Evolutionary conservation across 768 basidiomycete species (phyloP).

Genomic region (Podaxis sp.): DNA sequence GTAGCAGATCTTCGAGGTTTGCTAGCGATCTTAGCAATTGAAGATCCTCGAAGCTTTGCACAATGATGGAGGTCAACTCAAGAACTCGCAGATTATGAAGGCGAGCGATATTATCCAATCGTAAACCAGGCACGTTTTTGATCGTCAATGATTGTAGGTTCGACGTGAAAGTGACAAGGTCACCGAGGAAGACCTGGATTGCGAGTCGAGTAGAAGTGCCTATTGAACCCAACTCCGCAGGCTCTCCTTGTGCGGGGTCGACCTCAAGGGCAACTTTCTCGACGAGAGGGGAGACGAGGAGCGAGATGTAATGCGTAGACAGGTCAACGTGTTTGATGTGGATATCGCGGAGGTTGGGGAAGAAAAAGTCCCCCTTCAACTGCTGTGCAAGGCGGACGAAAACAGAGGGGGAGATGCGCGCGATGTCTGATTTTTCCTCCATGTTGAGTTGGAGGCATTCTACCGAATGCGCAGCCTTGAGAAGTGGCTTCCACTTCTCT

Average conservation of each 20-base stretch:
- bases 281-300: neutral
- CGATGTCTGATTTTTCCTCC: neutral
- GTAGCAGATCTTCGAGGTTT: neutral
- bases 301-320: neutral
- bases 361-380: neutral
- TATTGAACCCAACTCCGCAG: neutral
- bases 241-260: neutral
- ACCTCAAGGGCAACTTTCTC: neutral
- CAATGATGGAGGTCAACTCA: neutral
- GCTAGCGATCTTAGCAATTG: neutral
- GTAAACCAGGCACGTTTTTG: neutral
- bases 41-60: neutral
- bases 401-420: neutral
- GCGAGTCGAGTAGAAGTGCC: neutral
- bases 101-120: neutral
- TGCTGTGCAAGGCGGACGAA: neutral
- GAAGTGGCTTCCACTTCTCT: neutral
- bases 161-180: neutral
- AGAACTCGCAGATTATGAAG: neutral
- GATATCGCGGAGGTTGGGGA: neutral
- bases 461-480: neutral
- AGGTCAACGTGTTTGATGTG: neutral
- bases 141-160: neutral
- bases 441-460: neutral
- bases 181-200: neutral